Percentiles rank a stretch among this genome's conserved stretches.
phyloP scores from a whole-genome alignment of 768 basidiomycete genomes.

The Boletus rufocinnamomeus region DNA sequence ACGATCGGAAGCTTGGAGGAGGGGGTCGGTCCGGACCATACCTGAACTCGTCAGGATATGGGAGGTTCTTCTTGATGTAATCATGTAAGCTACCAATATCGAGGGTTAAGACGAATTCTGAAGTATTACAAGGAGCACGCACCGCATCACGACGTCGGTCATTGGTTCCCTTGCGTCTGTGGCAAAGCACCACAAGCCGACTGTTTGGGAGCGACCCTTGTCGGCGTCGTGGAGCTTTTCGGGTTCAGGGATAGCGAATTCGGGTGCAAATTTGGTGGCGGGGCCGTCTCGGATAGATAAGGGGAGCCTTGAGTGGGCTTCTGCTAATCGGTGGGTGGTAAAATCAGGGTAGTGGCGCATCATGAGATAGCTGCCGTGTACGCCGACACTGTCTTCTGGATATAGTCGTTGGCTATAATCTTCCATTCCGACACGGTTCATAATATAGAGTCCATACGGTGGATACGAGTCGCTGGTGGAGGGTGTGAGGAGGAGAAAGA shows the following conservation, averaged over 20 bases:
- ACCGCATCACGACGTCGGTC: slow-evolving; percentile 72
- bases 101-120: background rate
- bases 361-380: slow-evolving; percentile 67
- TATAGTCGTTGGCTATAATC: slow-evolving; percentile 75
- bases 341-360: slow-evolving; percentile 74
- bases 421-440: slow-evolving; percentile 78
- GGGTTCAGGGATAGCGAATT: slow-evolving; percentile 46
- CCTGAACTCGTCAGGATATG: slow-evolving; percentile 72
- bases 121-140: slow-evolving; percentile 19
- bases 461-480: slow-evolving; percentile 66
- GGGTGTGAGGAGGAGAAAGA: slow-evolving; percentile 5
- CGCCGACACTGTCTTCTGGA: slow-evolving; percentile 72
- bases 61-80: slow-evolving; percentile 62
- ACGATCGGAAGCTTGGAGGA: slow-evolving; percentile 50
- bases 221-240: slow-evolving; percentile 47
- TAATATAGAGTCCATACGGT: slow-evolving; percentile 81
- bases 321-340: slow-evolving; percentile 49
- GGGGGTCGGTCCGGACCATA: slow-evolving; percentile 70
- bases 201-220: slow-evolving; percentile 58
- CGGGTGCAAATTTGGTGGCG: slow-evolving; percentile 50
- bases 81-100: slow-evolving; percentile 52
- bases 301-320: slow-evolving; percentile 31
- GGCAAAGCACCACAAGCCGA: slow-evolving; percentile 77
- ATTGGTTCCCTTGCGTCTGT: slow-evolving; percentile 71
- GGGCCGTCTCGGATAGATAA: slow-evolving; percentile 31